phyloP scores from a whole-genome alignment of 2,329 filamentous ascomycete genomes.

The Diplodia corticola region DNA sequence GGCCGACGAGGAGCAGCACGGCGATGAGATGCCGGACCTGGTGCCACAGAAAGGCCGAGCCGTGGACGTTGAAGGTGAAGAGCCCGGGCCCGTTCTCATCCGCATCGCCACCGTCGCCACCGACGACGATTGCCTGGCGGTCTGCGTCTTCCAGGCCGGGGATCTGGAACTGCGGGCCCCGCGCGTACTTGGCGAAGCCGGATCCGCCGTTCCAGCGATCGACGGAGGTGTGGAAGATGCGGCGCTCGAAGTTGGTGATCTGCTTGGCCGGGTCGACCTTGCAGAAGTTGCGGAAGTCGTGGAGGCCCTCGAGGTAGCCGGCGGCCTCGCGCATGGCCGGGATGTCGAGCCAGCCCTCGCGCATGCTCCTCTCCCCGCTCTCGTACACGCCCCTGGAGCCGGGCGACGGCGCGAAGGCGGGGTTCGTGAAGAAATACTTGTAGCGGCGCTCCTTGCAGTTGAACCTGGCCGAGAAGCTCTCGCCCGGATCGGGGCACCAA shows the following conservation, averaged over 20 bases:
- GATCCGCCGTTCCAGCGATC: conserved; percentile 42
- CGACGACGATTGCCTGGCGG: background rate
- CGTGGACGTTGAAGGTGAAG: conserved; percentile 85
- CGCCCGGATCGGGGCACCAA: conserved; percentile 83
- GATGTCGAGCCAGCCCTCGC: conserved; percentile 77
- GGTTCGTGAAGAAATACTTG: conserved; percentile 97
- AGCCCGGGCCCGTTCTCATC: conserved; percentile 57
- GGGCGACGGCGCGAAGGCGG: conserved; percentile 73
- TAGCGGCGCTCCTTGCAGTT: conserved; percentile 89
- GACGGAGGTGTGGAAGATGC: conserved; percentile 79
- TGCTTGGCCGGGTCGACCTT: conserved; percentile 90
- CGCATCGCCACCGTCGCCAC: conserved; percentile 24
- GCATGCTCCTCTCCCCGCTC: conserved; percentile 31
- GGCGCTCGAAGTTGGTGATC: conserved; percentile 76
- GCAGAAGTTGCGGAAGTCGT: conserved; percentile 97
- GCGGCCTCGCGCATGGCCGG: conserved; percentile 83
- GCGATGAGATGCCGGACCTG: conserved; percentile 95
- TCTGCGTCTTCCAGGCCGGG: conserved; percentile 29
- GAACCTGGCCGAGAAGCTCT: conserved; percentile 85
- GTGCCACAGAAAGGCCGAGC: conserved; percentile 95
- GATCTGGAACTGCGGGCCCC: background rate
- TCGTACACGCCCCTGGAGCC: conserved; percentile 52
- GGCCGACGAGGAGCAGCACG: conserved; percentile 87
- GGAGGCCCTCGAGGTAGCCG: conserved; percentile 73
- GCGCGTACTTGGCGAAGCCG: conserved; percentile 17